A percentile compares a stretch with the other conserved stretches of the same genome.
Conservation (phyloP, 78 protist species). For the Abeoforma whisleri region DNA sequence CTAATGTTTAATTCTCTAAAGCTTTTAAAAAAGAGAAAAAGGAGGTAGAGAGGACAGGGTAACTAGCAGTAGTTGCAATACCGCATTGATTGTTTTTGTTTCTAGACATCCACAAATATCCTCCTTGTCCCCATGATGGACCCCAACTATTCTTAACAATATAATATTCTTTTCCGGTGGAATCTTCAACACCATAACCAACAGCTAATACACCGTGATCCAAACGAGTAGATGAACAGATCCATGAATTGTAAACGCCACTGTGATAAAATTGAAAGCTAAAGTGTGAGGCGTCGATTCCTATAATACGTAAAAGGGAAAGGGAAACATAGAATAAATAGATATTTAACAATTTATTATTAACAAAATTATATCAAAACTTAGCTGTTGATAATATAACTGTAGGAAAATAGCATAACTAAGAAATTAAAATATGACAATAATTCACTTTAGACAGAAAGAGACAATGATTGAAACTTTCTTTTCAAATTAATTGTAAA, state of each 20-base stretch:
- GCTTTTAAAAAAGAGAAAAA: too few species aligned
- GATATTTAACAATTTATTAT: too few species aligned
- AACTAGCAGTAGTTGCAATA: conserved; percentile 47
- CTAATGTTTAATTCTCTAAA: too few species aligned
- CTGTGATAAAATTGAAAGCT: neutral
- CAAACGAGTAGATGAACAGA: neutral
- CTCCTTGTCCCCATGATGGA: conserved; percentile 38
- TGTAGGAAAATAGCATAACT: too few species aligned
- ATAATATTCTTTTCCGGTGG: conserved; percentile 45
- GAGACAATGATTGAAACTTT: too few species aligned
- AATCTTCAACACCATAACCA: conserved; percentile 45
- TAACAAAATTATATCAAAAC: too few species aligned
- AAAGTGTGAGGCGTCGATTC: neutral
- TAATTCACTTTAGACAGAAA: too few species aligned
- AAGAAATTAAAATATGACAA: too few species aligned
- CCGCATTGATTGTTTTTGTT: conserved; percentile 44
- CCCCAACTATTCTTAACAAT: conserved; percentile 42
- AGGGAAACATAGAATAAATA: too few species aligned
- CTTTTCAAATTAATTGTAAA: neutral
- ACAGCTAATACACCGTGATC: conserved; percentile 46
- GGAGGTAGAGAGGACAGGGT: too few species aligned
- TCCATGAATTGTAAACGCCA: neutral
- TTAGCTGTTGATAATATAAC: neutral
- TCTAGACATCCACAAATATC: conserved; percentile 36
- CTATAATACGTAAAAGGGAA: too few species aligned